A percentile compares a stretch with the other conserved stretches of the same genome.
Evolutionary conservation across 139 green algal genomes (phyloP).

Genomic region (Coelastrella sp.): DNA sequence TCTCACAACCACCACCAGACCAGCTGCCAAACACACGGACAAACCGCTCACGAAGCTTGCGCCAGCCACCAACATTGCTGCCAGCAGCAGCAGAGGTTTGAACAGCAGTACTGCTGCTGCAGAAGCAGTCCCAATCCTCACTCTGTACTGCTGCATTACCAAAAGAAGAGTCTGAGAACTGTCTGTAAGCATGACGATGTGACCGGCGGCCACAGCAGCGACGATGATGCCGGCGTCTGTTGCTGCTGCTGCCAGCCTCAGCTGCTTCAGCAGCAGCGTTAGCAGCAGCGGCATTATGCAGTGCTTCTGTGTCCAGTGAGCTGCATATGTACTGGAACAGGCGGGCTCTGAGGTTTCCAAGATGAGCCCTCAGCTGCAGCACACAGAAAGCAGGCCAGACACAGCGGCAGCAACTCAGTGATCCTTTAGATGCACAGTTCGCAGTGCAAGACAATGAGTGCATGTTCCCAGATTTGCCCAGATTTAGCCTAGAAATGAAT

Average conservation of each 20-base stretch:
- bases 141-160: too few relatives aligned
- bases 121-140: background rate
- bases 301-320: slow-evolving; percentile 56
- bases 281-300: background rate
- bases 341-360: slow-evolving; percentile 63
- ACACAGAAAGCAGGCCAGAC: slow-evolving; percentile 6
- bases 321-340: slow-evolving; percentile 56
- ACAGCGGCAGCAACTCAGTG: background rate
- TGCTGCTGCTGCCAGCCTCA: background rate
- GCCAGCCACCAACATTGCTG: slow-evolving; percentile 45
- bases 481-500: too few relatives aligned
- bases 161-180: background rate
- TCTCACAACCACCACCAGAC: slow-evolving; percentile 9
- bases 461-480: too few relatives aligned
- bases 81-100: background rate
- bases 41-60: slow-evolving; percentile 56
- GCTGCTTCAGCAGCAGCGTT: slow-evolving; percentile 13
- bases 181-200: background rate
- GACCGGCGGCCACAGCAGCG: background rate
- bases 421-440: background rate
- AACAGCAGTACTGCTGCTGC: background rate
- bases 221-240: background rate
- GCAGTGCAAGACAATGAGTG: too few relatives aligned
- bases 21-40: slow-evolving; percentile 55
- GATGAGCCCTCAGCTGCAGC: slow-evolving; percentile 68